Conservation (phyloP, 306 rosid species). For the Lathyrus oleraceus region DNA sequence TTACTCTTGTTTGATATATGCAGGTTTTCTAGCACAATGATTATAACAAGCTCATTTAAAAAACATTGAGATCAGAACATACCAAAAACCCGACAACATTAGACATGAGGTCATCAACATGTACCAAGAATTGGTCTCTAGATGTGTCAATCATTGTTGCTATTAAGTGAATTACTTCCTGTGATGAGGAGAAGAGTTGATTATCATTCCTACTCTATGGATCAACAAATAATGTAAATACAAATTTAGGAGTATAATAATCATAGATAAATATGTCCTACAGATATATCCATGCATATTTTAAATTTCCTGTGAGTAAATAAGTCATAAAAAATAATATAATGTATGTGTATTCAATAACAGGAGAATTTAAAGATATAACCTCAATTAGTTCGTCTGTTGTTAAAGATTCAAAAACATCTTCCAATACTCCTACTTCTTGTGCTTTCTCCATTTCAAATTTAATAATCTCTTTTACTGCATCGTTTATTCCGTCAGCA, state of each 20-base stretch:
- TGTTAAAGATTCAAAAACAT: background rate
- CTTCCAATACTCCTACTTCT: background rate
- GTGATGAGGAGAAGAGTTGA: background rate
- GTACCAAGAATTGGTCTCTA: background rate
- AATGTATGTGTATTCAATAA: background rate
- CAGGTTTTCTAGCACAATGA: background rate
- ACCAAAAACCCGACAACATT: slow-evolving; percentile 25
- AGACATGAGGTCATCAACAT: slow-evolving; percentile 14
- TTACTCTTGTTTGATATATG: background rate
- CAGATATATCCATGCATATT: background rate
- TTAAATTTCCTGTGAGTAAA: background rate
- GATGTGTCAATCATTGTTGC: background rate
- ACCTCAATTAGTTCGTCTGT: slow-evolving; percentile 28
- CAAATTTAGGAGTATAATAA: background rate
- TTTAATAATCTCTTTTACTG: background rate
- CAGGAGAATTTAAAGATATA: background rate
- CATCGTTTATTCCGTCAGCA: background rate
- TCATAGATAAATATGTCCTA: background rate
- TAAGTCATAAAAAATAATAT: background rate
- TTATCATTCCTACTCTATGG: background rate
- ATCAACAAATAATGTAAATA: background rate
- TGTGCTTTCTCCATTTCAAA: background rate
- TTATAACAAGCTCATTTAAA: background rate
- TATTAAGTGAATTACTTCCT: slow-evolving; percentile 14
- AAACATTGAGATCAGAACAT: background rate